Evolutionary conservation across 495 filamentous ascomycete genomes (phyloP).

Genomic region (Podospora pseudopauciseta): DNA sequence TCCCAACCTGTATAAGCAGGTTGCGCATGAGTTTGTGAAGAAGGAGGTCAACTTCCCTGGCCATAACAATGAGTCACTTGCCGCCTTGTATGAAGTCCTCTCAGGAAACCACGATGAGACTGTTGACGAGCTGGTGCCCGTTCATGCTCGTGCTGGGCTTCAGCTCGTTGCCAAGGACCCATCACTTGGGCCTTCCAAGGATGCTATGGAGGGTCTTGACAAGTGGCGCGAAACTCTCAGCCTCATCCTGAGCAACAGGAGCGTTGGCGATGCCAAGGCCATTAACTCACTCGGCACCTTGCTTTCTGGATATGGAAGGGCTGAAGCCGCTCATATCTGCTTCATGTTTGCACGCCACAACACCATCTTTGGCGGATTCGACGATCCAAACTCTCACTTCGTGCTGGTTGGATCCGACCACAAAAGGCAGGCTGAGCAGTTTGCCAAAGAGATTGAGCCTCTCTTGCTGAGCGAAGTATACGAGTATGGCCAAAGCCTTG

Average conservation of each 20-base stretch:
- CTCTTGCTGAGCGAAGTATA: constrained; percentile 89
- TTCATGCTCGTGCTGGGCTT: constrained; percentile 84
- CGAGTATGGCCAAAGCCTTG: constrained; percentile 74
- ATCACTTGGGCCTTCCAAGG: constrained; percentile 58
- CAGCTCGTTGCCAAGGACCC: constrained; percentile 76
- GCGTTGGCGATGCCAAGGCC: constrained; percentile 68
- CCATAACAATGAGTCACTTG: constrained; percentile 75
- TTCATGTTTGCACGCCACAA: constrained; percentile 56
- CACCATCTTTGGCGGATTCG: constrained; percentile 71
- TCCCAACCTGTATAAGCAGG: constrained; percentile 73
- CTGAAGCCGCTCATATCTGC: constrained; percentile 90
- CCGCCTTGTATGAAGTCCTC: constrained; percentile 87
- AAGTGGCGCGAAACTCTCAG: constrained; percentile 90
- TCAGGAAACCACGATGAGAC: constrained; percentile 93
- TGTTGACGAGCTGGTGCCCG: constrained; percentile 93
- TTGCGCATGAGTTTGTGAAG: constrained; percentile 88
- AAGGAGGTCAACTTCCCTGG: constrained; percentile 80
- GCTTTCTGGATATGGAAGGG: constrained; percentile 79
- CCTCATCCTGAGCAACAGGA: constrained; percentile 82
- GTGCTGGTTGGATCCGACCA: constrained; percentile 83
- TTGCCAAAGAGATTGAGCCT: constrained; percentile 74
- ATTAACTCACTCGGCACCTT: constrained; percentile 78
- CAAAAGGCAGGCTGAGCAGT: constrained; percentile 57
- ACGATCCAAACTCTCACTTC: constrained; percentile 75
- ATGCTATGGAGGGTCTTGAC: constrained; percentile 78